Conservation (phyloP, 2,329 filamentous ascomycete genomes). For the Sporothrix sp. region DNA sequence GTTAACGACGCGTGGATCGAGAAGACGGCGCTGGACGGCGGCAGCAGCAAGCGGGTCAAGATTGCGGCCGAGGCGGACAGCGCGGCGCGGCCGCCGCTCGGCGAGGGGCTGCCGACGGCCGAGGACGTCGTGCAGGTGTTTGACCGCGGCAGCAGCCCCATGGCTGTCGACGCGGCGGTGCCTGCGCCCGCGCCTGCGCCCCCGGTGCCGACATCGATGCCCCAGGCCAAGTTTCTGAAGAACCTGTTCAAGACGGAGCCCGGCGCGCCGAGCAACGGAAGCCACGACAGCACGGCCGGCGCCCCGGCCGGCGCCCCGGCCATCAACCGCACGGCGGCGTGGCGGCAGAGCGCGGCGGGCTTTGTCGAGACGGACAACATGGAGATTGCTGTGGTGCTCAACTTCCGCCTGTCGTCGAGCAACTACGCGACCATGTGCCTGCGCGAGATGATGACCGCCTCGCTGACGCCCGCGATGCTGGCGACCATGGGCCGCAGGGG, state of each 20-base stretch:
- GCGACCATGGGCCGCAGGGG: no score
- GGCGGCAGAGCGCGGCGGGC: conserved; percentile 11
- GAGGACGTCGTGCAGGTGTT: conserved; percentile 3
- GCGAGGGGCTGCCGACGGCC: not conserved
- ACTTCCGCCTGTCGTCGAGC: conserved; percentile 28
- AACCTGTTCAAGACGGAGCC: conserved; percentile 15
- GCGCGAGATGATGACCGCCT: conserved; percentile 25
- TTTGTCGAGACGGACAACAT: conserved; percentile 17
- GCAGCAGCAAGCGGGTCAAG: conserved; percentile 34
- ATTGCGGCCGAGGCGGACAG: conserved; percentile 16
- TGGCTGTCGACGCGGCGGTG: conserved; percentile 1
- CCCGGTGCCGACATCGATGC: not conserved
- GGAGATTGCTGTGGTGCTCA: conserved; percentile 29
- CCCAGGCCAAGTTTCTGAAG: not conserved
- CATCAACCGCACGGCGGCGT: conserved; percentile 17
- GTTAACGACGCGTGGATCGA: conserved; percentile 33
- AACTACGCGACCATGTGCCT: conserved; percentile 31
- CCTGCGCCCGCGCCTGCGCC: not conserved
- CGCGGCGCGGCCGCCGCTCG: not conserved
- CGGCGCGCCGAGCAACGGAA: not conserved
- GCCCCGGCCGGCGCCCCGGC: not conserved
- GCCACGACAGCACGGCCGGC: not conserved
- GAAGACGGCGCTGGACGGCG: conserved; percentile 28
- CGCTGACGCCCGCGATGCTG: not conserved
- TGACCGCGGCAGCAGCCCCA: not conserved